phyloP scores from a whole-genome alignment of 2,329 filamentous ascomycete genomes.

The Neonectria neomacrospora region DNA sequence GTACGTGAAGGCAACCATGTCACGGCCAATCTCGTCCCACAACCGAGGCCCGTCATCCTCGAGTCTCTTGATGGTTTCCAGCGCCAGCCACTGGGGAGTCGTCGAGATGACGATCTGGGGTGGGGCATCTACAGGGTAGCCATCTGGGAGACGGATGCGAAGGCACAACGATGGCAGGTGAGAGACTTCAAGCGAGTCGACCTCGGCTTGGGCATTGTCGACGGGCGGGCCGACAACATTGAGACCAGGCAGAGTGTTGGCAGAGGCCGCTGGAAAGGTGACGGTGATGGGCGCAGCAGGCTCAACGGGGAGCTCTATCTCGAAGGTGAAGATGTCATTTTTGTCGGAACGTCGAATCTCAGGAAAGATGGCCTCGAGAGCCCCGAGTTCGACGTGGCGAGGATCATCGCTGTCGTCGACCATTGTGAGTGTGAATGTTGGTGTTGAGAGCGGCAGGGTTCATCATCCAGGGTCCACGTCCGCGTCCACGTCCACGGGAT shows the following conservation, averaged over 20 bases:
- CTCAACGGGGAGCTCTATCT: conserved; percentile 68
- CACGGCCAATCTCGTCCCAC: conserved; percentile 72
- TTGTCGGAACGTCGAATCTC: conserved; percentile 63
- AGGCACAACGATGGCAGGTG: conserved; percentile 69
- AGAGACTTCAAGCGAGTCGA: conserved; percentile 62
- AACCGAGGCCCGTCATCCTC: conserved; percentile 61
- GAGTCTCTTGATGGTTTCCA: conserved; percentile 59
- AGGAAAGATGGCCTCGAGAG: conserved; percentile 73
- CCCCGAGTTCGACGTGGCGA: conserved; percentile 68
- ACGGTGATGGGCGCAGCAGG: conserved; percentile 66
- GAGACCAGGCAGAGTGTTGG: conserved; percentile 31
- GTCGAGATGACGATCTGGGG: conserved; percentile 64
- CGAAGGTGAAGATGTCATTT: conserved; percentile 59
- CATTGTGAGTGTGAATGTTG: conserved; percentile 41
- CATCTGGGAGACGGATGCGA: conserved; percentile 63
- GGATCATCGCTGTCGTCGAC: conserved; percentile 60
- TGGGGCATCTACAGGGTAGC: conserved; percentile 66
- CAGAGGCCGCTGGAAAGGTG: conserved; percentile 62
- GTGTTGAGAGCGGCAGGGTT: conserved; percentile 28
- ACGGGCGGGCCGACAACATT: conserved; percentile 16
- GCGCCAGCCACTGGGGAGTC: conserved; percentile 67
- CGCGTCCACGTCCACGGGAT: not conserved
- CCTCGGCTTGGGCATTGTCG: conserved; percentile 36
- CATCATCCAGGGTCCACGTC: conserved; percentile 31
- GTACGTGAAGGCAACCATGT: conserved; percentile 69